Conservation (phyloP, 768 basidiomycete species). For the Pleurotus tuoliensis region DNA sequence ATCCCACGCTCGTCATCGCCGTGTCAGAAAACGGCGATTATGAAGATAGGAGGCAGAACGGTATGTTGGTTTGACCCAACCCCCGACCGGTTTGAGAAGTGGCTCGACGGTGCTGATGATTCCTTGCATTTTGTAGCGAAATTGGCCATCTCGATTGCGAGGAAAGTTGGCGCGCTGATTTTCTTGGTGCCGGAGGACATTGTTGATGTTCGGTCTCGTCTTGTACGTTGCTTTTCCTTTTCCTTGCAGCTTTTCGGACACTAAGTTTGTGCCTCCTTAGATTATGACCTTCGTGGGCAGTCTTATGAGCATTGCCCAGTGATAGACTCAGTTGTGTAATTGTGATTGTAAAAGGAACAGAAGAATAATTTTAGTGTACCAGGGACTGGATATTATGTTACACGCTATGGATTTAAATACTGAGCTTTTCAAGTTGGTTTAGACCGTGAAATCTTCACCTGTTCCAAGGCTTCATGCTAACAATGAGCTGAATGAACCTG, state of each 20-base stretch:
- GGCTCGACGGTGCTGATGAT: slow-evolving; percentile 1
- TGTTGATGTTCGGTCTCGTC: slow-evolving; percentile 86
- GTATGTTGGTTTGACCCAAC: slow-evolving; percentile 37
- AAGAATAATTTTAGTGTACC: slow-evolving; percentile 2
- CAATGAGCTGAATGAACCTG: no score
- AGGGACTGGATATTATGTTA: background rate
- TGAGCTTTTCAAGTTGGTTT: no score
- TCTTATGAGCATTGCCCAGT: slow-evolving; percentile 71
- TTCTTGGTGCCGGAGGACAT: slow-evolving; percentile 98
- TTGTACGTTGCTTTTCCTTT: slow-evolving; percentile 49
- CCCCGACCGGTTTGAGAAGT: background rate
- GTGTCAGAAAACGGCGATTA: slow-evolving; percentile 63
- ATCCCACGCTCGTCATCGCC: slow-evolving; percentile 71
- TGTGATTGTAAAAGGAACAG: background rate
- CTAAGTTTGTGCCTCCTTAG: slow-evolving; percentile 32
- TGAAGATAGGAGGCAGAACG: slow-evolving; percentile 90
- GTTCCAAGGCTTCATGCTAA: no score
- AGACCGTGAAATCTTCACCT: no score
- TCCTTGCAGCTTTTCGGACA: background rate
- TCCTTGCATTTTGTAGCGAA: slow-evolving; percentile 56
- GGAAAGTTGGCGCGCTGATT: slow-evolving; percentile 94
- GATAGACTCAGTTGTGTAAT: slow-evolving; percentile 9
- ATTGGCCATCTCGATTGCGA: slow-evolving; percentile 96
- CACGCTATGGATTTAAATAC: background rate
- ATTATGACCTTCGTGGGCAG: slow-evolving; percentile 96